These are phyloP conservation scores for Theobroma grandiflorum DNA, from an alignment of 441 rosid species.

Conservation along the genomic window DNA sequence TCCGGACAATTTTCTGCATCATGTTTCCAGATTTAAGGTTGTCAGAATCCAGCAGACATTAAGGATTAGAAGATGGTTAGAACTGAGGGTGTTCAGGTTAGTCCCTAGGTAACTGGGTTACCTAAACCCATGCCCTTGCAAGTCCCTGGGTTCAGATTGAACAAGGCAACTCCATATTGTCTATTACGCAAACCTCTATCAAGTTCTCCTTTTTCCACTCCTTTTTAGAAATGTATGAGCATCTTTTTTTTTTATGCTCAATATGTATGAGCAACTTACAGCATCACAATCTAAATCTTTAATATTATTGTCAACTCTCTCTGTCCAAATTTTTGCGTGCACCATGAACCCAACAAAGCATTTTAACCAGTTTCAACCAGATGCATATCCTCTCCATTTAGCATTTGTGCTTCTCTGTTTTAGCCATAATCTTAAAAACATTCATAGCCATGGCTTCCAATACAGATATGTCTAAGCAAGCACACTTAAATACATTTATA, in stretches of 20 bases:
- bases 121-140: neutral
- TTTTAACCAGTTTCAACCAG: neutral
- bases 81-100: neutral
- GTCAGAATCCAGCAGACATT: slow-evolving; percentile 9
- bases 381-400: neutral
- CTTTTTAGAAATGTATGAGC: neutral
- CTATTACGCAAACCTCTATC: neutral
- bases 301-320: neutral
- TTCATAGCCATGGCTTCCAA: neutral
- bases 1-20: slow-evolving; percentile 68
- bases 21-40: slow-evolving; percentile 8
- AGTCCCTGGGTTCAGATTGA: neutral
- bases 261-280: neutral
- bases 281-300: neutral
- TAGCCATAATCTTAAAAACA: neutral
- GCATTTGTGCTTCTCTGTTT: neutral
- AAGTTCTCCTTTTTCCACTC: neutral
- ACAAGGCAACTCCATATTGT: neutral
- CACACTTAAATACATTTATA: neutral
- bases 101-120: neutral
- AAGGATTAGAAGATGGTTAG: neutral
- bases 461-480: neutral
- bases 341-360: neutral
- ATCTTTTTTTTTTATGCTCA: no score
- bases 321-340: neutral